These are phyloP conservation scores for Euphrasia confusa DNA, from an alignment of 257 asterid species.

Conservation along the genomic window DNA sequence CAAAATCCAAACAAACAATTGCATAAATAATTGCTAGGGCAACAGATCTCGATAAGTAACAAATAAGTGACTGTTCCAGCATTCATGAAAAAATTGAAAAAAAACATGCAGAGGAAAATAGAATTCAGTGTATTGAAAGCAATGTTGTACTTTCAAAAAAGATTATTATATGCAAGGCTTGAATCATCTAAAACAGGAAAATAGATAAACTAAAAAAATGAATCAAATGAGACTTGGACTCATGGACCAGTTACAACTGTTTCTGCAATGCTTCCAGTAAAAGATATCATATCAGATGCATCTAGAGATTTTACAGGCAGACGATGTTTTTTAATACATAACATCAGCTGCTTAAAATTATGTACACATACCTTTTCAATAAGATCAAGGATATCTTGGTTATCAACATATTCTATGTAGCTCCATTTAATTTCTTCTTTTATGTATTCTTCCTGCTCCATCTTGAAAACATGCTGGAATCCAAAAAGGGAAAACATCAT, in stretches of 20 bases:
- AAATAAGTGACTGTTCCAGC: conserved; percentile 13
- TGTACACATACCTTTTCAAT: conserved; percentile 68
- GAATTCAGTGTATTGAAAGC: neutral
- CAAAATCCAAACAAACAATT: conserved; percentile 28
- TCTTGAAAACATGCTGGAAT: conserved; percentile 84
- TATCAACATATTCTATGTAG: conserved; percentile 85
- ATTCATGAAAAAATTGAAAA: neutral
- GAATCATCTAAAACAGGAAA: neutral
- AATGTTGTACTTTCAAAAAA: neutral
- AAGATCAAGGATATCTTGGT: conserved; percentile 88
- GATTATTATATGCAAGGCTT: neutral
- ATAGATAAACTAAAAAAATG: neutral
- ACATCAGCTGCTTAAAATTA: conserved; percentile 17
- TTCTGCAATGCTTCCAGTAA: neutral
- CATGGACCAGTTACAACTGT: conserved; percentile 1
- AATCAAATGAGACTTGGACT: conserved; percentile 15
- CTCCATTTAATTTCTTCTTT: conserved; percentile 91
- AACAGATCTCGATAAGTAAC: conserved; percentile 13
- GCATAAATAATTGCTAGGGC: conserved; percentile 22
- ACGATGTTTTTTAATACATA: conserved; percentile 10
- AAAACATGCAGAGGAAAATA: neutral
- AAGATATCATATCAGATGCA: conserved; percentile 4
- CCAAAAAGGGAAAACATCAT: conserved; percentile 13
- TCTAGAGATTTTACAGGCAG: neutral
- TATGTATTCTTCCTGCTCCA: conserved; percentile 91